Conservation (phyloP, 106 monocot species). For the Apostasia ramifera region DNA sequence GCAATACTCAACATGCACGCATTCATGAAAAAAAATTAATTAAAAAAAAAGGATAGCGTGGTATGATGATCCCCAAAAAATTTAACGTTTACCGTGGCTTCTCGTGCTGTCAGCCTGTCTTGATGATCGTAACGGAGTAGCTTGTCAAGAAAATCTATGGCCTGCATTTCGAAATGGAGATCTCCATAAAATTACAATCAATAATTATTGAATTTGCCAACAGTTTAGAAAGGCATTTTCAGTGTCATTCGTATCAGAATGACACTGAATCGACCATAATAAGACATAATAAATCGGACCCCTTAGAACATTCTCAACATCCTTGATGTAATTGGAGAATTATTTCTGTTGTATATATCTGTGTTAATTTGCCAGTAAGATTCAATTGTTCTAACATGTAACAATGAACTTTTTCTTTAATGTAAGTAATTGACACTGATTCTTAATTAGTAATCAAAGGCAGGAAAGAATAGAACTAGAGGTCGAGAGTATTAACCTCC, state of each 20-base stretch:
- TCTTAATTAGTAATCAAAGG: neutral
- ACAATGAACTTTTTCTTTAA: neutral
- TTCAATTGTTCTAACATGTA: no score
- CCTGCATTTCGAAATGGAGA: conserved; percentile 29
- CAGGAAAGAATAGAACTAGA: neutral
- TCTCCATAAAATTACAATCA: neutral
- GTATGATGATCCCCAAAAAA: neutral
- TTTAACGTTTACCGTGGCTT: conserved; percentile 64
- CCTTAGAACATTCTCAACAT: no score
- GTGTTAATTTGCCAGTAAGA: no score
- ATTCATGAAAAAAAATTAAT: no score
- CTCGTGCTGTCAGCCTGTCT: conserved; percentile 77
- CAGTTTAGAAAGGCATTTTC: neutral
- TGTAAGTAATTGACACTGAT: neutral
- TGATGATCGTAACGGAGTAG: conserved; percentile 90
- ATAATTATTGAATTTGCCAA: neutral
- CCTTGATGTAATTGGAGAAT: no score
- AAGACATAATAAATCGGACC: neutral
- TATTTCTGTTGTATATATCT: no score
- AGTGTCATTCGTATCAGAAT: neutral
- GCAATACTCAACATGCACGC: no score
- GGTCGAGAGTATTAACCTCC: conserved; percentile 36
- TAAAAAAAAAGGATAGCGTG: no score
- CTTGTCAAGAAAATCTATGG: conserved; percentile 89
- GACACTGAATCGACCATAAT: neutral